A percentile compares a stretch with the other conserved stretches of the same genome.
phyloP scores from a whole-genome alignment of 169 alveolate species.

The Plasmodium knowlesi region DNA sequence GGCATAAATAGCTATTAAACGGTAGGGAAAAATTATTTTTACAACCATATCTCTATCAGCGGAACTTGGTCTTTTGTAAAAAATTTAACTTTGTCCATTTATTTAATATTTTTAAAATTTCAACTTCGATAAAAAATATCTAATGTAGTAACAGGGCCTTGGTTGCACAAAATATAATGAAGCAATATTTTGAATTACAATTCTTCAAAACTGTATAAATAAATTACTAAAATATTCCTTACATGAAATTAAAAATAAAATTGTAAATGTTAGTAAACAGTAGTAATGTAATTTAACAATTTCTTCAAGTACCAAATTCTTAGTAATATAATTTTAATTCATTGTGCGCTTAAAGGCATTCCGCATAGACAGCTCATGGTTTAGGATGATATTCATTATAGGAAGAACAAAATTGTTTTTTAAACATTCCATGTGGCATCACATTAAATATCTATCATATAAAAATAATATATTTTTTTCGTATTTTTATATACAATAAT shows the following conservation, averaged over 20 bases:
- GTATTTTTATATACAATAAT: background rate
- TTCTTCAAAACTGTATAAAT: background rate
- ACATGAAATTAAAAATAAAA: background rate
- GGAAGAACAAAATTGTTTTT: background rate
- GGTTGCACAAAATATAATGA: background rate
- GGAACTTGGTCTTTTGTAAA: background rate
- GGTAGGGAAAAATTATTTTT: background rate
- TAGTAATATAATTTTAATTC: background rate
- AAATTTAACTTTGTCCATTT: background rate
- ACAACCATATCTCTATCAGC: background rate
- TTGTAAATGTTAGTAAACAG: background rate
- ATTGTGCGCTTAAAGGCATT: background rate
- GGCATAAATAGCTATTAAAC: background rate
- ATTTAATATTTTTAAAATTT: background rate
- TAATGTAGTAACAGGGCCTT: background rate
- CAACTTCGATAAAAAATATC: background rate
- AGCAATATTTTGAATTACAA: background rate
- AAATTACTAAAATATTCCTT: background rate
- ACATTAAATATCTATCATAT: background rate
- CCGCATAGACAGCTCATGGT: background rate
- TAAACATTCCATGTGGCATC: background rate
- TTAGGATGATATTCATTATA: background rate
- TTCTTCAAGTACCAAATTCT: background rate
- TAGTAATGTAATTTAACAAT: background rate
- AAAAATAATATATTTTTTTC: background rate